Base-by-base conservation (phyloP, 345 rosid genomes). In the Alliaria petiolata region DNA sequence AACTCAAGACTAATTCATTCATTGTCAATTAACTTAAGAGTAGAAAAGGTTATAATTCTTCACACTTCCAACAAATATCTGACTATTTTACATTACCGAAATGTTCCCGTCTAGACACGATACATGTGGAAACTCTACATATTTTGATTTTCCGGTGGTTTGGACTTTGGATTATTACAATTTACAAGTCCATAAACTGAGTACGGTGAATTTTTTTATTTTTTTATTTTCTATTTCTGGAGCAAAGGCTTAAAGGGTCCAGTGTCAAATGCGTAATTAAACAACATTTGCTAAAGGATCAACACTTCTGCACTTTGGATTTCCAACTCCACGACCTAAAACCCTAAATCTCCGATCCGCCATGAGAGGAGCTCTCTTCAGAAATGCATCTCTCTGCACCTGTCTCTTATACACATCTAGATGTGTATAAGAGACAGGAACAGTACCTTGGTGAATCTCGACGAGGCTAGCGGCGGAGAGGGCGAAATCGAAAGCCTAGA, bases 401-500 rank as follows among this genome's bases (percentile, higher is more conserved):
- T n/a, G n/a, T n/a, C n/a, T n/a, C n/a, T n/a, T n/a, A n/a, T n/a
- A n/a, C n/a, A n/a, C n/a, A n/a, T n/a, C n/a, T n/a, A n/a, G n/a
- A n/a, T n/a, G n/a, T n/a, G n/a, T n/a, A n/a, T n/a, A n/a, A n/a
- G n/a, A n/a, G n/a, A n/a, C n/a, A n/a, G n/a, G 59, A 82, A 76
- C 3, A 78, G 57, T 11, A 68, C 78, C 56, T 79, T 93, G 35
- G 64, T 88, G 61, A 83, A 81, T 84, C 89, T 87, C 26, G 87
- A 84, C 14, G 79, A 71, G 7, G 72, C 67, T 52, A 80, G 13
- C 42, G 52, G 28, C 47, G 69, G 69, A 42, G 80, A 77, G 5
- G 10, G 69, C 19, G 73, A 71, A 57, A 44, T 52, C 34, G 68
- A 71, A 42, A 72, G 51, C 22, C 60, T 53, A 30, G 73, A 66